These are phyloP conservation scores for Colletotrichum truncatum DNA, from an alignment of 2,329 filamentous ascomycete genomes.

Conservation along the genomic window DNA sequence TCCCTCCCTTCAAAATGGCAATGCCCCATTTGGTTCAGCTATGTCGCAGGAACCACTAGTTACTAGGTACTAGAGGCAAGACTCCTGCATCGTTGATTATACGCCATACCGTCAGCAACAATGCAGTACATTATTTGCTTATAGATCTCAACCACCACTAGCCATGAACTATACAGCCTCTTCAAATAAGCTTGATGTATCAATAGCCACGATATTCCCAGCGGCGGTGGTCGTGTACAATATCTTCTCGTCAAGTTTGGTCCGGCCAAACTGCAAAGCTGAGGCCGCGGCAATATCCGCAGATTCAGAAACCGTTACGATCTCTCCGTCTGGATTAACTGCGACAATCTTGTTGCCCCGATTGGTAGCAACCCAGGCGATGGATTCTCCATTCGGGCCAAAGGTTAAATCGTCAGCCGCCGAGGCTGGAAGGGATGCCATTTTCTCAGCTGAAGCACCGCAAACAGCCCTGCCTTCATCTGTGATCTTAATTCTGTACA, in stretches of 20 bases:
- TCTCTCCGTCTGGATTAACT: conserved; percentile 8
- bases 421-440: conserved; percentile 14
- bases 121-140: too few species aligned
- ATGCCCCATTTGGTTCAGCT: too few species aligned
- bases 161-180: too few species aligned
- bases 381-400: background rate
- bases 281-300: background rate
- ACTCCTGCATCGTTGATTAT: too few species aligned
- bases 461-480: background rate
- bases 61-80: too few species aligned
- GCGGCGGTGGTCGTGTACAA: background rate
- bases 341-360: conserved; percentile 22
- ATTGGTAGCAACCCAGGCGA: conserved; percentile 31
- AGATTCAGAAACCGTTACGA: background rate
- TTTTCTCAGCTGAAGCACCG: conserved; percentile 21
- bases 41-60: too few species aligned
- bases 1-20: too few species aligned
- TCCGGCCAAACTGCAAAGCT: background rate
- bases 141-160: too few species aligned
- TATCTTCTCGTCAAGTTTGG: background rate
- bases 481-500: conserved; percentile 32
- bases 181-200: too few species aligned
- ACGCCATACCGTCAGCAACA: too few species aligned
- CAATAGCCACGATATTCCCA: background rate
- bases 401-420: conserved; percentile 35